A percentile compares a stretch with the other conserved stretches of the same genome.
Conservation (phyloP, 208 protist species). For the Leishmania tarentolae region DNA sequence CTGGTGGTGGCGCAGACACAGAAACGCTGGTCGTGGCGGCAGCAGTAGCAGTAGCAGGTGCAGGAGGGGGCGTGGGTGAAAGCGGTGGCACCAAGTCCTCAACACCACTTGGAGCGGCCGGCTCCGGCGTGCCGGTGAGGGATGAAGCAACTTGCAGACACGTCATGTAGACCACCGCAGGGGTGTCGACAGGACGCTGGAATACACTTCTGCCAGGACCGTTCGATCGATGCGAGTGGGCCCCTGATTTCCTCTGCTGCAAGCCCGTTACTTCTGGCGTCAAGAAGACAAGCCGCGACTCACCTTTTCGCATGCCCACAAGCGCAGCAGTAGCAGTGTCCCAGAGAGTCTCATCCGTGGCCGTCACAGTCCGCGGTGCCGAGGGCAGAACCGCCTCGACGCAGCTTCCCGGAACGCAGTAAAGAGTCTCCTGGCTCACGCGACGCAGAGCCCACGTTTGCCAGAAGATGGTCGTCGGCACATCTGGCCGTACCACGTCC, state of each 20-base stretch:
- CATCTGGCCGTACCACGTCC: neutral
- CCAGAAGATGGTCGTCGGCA: conserved; percentile 17
- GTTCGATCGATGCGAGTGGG: conserved; percentile 14
- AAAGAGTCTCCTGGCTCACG: conserved; percentile 33
- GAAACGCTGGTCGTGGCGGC: neutral
- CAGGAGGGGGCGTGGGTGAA: neutral
- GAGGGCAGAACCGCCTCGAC: conserved; percentile 45
- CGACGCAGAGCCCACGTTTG: conserved; percentile 45
- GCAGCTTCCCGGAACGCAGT: conserved; percentile 38
- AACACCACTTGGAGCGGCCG: neutral
- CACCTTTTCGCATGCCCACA: conserved; percentile 45
- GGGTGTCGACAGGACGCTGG: conserved; percentile 5
- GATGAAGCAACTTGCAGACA: conserved; percentile 8
- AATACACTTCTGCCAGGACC: neutral
- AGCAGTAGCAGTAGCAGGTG: neutral
- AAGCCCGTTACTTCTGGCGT: conserved; percentile 34
- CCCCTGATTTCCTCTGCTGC: conserved; percentile 32
- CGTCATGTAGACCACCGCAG: conserved; percentile 29
- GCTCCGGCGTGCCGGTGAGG: neutral
- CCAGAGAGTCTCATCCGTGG: conserved; percentile 39
- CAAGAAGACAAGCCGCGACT: conserved; percentile 55
- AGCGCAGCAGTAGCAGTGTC: conserved; percentile 47
- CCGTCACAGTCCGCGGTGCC: conserved; percentile 42
- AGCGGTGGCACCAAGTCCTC: neutral
- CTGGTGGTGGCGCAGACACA: neutral